Base-by-base conservation (phyloP, 441 rosid species). In the Adansonia gregorii region DNA sequence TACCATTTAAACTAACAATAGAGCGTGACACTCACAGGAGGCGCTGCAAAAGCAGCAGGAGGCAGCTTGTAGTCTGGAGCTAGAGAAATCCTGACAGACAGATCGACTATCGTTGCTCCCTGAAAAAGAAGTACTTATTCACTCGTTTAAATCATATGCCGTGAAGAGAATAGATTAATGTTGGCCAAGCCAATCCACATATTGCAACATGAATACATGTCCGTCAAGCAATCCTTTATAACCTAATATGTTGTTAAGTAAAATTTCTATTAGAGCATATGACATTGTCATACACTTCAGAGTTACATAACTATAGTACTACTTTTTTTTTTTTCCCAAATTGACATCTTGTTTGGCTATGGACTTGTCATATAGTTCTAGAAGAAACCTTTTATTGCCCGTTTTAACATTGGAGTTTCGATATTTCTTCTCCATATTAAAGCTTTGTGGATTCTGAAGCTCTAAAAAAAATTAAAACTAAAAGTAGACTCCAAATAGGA, bases 71-170 rank as follows among this genome's bases (percentile, higher is more conserved):
- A 95, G 43, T 90, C 95, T 20, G 96, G 96, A 73, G 89, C 91
- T 77, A 82, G 82, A 11, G 90, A 61, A 49, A 93, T 83, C 60
- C 41, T 84, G 77, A 95, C 93, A 14, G 95, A 78, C 59, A 87
- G 78, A 88, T 89, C 93, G 73, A 86, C 95, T 59, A 95, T 95
- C 0, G 89, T 93, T 56, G 97, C 97, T 80, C 96, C 98, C 98
- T 93, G 95, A 83, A 83, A 84, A 41, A 72, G 31, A 55, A 55
- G 51, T 39, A 66, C 8, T 24, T 46, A 2, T 4, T 67, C n/a
- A 63, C 46, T 31, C 14, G 0, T 24, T 6, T 63, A 43, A 67
- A 0, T 70, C 17, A 17, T 15, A 70, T 70, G 15, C 61, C 46
- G 31, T 3, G 8, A 7, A 8, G 15, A 52, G 24, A 70, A 48